phyloP scores from a whole-genome alignment of 2,329 filamentous ascomycete species.

The Aspergillus sp. region DNA sequence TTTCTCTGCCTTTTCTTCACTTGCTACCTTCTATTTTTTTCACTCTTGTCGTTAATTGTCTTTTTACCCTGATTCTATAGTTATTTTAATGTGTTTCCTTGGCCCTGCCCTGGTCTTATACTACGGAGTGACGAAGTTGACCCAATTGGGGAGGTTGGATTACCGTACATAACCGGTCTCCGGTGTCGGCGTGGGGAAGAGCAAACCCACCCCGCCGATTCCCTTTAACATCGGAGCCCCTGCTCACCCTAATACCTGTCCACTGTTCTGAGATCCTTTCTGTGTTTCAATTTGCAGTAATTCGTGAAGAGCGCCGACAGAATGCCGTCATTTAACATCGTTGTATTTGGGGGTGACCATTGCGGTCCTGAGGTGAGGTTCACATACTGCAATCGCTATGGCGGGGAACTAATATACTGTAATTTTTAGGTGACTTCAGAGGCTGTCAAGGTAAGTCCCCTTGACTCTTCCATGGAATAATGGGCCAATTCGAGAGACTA shows the following conservation, averaged over 20 bases:
- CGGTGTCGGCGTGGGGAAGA: conserved; percentile 30
- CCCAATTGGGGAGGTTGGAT: conserved; percentile 8
- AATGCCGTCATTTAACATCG: conserved; percentile 74
- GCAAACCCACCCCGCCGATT: conserved; percentile 17
- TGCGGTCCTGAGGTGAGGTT: conserved; percentile 75
- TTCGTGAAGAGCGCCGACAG: conserved; percentile 22
- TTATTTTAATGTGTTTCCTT: conserved; percentile 21
- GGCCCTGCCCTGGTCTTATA: conserved; percentile 7
- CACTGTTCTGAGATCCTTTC: background rate
- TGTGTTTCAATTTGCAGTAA: conserved; percentile 2
- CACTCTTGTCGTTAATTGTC: conserved; percentile 6
- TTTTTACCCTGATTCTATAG: conserved; percentile 10
- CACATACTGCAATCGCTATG: background rate
- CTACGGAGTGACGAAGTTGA: background rate
- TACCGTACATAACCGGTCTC: conserved; percentile 17
- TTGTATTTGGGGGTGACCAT: conserved; percentile 81
- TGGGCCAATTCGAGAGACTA: background rate
- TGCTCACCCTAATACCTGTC: conserved; percentile 2
- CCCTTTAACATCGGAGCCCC: conserved; percentile 17
- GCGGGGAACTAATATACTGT: conserved; percentile 11
- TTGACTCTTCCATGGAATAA: background rate
- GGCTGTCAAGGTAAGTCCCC: conserved; percentile 71
- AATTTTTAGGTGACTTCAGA: conserved; percentile 70
- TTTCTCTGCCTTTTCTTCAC: conserved; percentile 8
- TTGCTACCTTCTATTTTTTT: background rate